Evolutionary conservation across 1,139 yeast genomes (phyloP).

Genomic region (Lodderomyces pseudojiufengensis): DNA sequence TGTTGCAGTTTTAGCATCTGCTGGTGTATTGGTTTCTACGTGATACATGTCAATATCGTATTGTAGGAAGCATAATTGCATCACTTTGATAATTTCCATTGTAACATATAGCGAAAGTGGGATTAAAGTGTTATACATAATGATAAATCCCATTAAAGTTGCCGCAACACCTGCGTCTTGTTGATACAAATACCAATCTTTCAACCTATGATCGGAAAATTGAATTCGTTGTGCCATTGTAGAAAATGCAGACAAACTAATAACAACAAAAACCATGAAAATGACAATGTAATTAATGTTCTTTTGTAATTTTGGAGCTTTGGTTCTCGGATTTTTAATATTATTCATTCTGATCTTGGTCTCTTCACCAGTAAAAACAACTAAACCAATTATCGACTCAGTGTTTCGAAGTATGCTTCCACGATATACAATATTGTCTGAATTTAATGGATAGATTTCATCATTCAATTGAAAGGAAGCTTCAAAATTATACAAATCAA

Average conservation of each 20-base stretch:
- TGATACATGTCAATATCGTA: conserved; percentile 96
- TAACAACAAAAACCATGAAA: conserved; percentile 83
- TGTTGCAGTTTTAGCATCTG: conserved; percentile 93
- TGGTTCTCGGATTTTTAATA: conserved; percentile 79
- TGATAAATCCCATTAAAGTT: conserved; percentile 90
- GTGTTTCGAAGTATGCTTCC: conserved; percentile 90
- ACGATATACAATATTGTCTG: conserved; percentile 79
- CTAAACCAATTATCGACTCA: conserved; percentile 66
- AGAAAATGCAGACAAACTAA: conserved; percentile 71
- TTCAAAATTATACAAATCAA: conserved; percentile 87
- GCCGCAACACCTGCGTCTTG: conserved; percentile 87
- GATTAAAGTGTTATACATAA: conserved; percentile 94
- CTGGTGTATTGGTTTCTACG: conserved; percentile 77
- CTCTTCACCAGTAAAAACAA: conserved; percentile 92
- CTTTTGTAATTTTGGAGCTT: conserved; percentile 86
- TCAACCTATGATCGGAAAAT: conserved; percentile 38
- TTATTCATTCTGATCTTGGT: conserved; percentile 96
- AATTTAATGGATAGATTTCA: conserved; percentile 56
- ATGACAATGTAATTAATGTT: conserved; percentile 79
- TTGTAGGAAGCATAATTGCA: conserved; percentile 77
- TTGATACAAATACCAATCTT: conserved; percentile 71
- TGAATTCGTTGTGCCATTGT: conserved; percentile 71
- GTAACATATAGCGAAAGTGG: conserved; percentile 94
- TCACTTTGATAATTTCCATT: conserved; percentile 89
- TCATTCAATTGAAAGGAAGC: conserved; percentile 41